Evolutionary conservation across 2,329 filamentous ascomycete genomes (phyloP), one percentile per base, ranked within the genome.

Genomic region (Cucurbitaria berberidis): DNA sequence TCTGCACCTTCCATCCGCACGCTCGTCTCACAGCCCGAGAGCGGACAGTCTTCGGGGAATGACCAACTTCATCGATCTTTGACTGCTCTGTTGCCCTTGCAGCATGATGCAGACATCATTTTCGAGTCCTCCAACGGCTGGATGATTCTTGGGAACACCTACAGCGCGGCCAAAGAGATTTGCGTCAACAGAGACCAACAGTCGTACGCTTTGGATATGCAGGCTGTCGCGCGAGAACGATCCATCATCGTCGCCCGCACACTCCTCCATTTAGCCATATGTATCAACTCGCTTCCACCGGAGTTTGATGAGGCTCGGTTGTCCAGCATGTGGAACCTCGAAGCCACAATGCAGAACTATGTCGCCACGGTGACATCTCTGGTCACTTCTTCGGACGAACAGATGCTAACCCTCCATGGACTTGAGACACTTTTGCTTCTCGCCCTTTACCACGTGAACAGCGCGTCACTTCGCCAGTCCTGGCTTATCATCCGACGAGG

Each of bases 51-150:
- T 9, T 34, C 57, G 10, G 45, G n/a, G 10, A 34, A 34, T 26
- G 72, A 73, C 30, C 42, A 55, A 8, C 43, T 57, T 1, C 70
- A 66, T 34, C 63, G 55, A 29, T 57, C 61, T 13, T 44, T 74
- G 30, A 48, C 55, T 7, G 66, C 63, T 10, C 55, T 74, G n/a
- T 46, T 74, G 22, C 72, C 72, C 0, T 73, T 70, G 10, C 72
- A 74, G 51, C 62, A 69, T 39, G 72, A 74, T 58, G 69, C 72
- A 30, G 62, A 74, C 42, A 62, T 74, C 45, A 70, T 74, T 15
- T 74, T 73, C 26, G 69, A 72, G 45, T 72, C 68, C 2, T 69
- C 70, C 1, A 73, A 74, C 43, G 68, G 68, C 19, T 74, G 72
- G 70, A 74, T 68, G 66, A 69, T 70, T 16, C 47, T 74, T 16